These are phyloP conservation scores for Pichia sp. DNA, from an alignment of 1,139 yeast species.

Conservation along the genomic window DNA sequence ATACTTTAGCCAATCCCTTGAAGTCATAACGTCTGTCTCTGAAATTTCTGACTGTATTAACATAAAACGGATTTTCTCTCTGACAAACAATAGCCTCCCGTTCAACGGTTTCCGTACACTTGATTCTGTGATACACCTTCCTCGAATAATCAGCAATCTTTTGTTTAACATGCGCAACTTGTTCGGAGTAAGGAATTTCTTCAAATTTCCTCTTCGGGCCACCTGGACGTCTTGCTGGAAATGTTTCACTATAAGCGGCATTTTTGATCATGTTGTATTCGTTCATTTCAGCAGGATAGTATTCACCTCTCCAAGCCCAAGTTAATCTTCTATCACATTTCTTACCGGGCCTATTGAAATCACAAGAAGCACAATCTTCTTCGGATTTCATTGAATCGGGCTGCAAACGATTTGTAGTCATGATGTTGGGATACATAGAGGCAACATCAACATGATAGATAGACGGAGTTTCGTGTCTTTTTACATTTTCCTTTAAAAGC, in stretches of 20 bases:
- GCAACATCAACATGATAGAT: constrained; percentile 99
- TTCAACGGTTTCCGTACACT: constrained; percentile 77
- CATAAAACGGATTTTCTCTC: constrained; percentile 95
- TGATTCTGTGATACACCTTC: constrained; percentile 77
- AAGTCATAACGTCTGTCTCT: constrained; percentile 96
- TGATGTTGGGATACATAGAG: constrained; percentile 98
- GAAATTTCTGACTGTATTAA: constrained; percentile 87
- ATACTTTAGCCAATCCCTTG: constrained; percentile 87
- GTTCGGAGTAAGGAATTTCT: constrained; percentile 73
- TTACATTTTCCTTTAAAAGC: constrained; percentile 58
- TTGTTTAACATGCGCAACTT: constrained; percentile 70
- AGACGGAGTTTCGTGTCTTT: constrained; percentile 71
- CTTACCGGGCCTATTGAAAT: constrained; percentile 93
- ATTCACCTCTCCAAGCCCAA: constrained; percentile 99
- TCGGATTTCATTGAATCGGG: constrained; percentile 97
- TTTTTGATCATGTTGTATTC: constrained; percentile 89
- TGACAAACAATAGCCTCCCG: constrained; percentile 96
- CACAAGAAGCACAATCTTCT: constrained; percentile 96
- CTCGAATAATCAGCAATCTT: constrained; percentile 81
- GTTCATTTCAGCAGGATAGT: constrained; percentile 82
- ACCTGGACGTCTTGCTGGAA: constrained; percentile 61
- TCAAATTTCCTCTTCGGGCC: constrained; percentile 61
- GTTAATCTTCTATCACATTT: constrained; percentile 85
- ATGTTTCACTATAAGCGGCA: constrained; percentile 73
- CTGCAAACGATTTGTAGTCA: constrained; percentile 95